Conservation (phyloP, 306 rosid species). For the Cicer arietinum region DNA sequence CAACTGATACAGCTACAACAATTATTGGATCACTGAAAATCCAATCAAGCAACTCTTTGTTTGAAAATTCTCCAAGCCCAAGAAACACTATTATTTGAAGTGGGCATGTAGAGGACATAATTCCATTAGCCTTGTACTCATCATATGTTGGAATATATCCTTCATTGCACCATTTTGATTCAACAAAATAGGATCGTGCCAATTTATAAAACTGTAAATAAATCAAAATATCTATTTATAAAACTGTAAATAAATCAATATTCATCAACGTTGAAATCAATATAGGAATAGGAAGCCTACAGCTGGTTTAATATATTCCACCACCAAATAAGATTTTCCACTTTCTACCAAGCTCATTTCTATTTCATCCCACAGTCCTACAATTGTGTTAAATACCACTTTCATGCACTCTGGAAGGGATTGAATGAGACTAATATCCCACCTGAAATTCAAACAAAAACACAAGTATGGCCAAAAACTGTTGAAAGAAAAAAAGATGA, state of each 20-base stretch:
- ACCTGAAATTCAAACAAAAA: constrained; percentile 21
- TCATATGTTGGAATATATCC: constrained; percentile 48
- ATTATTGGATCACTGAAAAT: constrained; percentile 38
- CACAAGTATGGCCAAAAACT: not conserved
- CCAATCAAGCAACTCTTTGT: constrained; percentile 52
- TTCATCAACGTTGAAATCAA: not conserved
- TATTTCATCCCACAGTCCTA: constrained; percentile 31
- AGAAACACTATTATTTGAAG: constrained; percentile 17
- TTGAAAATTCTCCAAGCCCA: constrained; percentile 38
- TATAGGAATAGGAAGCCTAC: not conserved
- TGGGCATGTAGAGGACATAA: not conserved
- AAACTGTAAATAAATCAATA: not conserved
- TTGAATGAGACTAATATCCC: constrained; percentile 29
- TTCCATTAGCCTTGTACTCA: constrained; percentile 45
- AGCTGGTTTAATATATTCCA: constrained; percentile 21
- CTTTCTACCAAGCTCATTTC: not conserved
- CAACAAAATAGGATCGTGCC: constrained; percentile 39
- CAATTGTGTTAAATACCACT: constrained; percentile 25
- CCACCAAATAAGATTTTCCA: constrained; percentile 27
- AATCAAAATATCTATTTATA: not conserved
- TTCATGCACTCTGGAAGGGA: constrained; percentile 48
- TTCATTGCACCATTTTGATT: constrained; percentile 48
- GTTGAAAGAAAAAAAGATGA: not conserved
- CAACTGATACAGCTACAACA: constrained; percentile 21
- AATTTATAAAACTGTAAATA: constrained; percentile 22